A percentile compares a stretch with the other conserved stretches of the same genome.
Evolutionary conservation across 768 basidiomycete genomes (phyloP).

Genomic region (Termitomyces sp.): DNA sequence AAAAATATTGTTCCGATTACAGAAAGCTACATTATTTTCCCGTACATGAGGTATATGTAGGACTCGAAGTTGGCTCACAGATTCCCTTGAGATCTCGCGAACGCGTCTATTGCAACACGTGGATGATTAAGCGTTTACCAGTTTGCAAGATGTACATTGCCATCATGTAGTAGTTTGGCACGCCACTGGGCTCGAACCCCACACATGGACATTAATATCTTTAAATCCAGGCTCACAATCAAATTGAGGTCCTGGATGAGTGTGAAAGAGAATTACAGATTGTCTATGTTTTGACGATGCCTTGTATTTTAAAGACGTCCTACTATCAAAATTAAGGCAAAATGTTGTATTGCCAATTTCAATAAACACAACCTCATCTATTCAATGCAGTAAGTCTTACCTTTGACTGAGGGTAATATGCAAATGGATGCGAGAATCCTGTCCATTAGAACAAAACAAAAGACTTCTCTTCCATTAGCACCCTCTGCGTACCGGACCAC

Average conservation of each 20-base stretch:
- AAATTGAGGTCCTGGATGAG: too few species aligned
- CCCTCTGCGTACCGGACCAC: slow-evolving; percentile 18
- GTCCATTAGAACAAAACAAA: not conserved
- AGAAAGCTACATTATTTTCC: not conserved
- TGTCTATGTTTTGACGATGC: not conserved
- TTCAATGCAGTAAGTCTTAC: not conserved
- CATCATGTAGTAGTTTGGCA: not conserved
- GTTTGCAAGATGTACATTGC: too few species aligned
- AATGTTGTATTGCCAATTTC: not conserved
- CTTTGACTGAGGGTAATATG: not conserved
- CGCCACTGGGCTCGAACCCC: not conserved
- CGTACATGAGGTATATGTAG: too few species aligned
- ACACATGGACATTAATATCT: not conserved
- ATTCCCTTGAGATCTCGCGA: not conserved
- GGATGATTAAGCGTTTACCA: too few species aligned
- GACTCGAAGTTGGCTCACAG: not conserved
- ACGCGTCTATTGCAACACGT: not conserved
- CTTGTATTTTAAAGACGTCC: not conserved
- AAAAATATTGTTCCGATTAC: not conserved
- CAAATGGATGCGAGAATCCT: not conserved
- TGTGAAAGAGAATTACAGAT: not conserved
- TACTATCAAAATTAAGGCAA: not conserved
- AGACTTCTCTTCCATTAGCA: not conserved
- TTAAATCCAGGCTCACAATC: not conserved
- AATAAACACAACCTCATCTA: not conserved